Evolutionary conservation across 176 grass and related monocot genomes (phyloP).

Genomic region (Lolium rigidum): DNA sequence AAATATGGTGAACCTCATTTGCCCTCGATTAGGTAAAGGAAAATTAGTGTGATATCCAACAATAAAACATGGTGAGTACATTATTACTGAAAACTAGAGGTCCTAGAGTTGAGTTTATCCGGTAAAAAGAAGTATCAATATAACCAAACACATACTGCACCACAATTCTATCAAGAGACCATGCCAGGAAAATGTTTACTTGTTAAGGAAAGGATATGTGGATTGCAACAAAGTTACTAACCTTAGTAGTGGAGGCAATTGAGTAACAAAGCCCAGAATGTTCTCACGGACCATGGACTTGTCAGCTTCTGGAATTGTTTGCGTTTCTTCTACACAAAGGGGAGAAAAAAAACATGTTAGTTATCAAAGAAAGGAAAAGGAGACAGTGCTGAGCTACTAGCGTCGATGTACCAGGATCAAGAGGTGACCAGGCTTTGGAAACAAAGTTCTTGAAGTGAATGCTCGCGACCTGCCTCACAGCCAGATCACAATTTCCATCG

Average conservation of each 20-base stretch:
- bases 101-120: slow-evolving; percentile 7
- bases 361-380: slow-evolving; percentile 14
- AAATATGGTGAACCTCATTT: not conserved
- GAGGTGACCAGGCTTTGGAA: slow-evolving; percentile 79
- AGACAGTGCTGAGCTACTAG: not conserved
- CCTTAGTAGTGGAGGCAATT: slow-evolving; percentile 85
- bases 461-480: slow-evolving; percentile 90
- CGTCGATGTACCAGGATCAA: slow-evolving; percentile 58
- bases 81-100: not conserved
- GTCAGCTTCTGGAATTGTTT: slow-evolving; percentile 75
- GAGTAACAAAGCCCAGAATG: slow-evolving; percentile 83
- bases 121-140: slow-evolving; percentile 16
- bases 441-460: slow-evolving; percentile 98
- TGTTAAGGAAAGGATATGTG: not conserved
- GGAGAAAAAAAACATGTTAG: not conserved
- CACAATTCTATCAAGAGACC: not conserved
- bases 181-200: not conserved
- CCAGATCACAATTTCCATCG: slow-evolving; percentile 75
- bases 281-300: slow-evolving; percentile 78
- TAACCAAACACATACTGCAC: not conserved
- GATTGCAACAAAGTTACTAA: slow-evolving; percentile 30
- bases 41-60: not conserved
- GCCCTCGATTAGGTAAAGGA: not conserved
- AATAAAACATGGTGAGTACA: not conserved
- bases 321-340: slow-evolving; percentile 57